Conservation (phyloP, 164 flowering plant species). For the Stephania japonica region DNA sequence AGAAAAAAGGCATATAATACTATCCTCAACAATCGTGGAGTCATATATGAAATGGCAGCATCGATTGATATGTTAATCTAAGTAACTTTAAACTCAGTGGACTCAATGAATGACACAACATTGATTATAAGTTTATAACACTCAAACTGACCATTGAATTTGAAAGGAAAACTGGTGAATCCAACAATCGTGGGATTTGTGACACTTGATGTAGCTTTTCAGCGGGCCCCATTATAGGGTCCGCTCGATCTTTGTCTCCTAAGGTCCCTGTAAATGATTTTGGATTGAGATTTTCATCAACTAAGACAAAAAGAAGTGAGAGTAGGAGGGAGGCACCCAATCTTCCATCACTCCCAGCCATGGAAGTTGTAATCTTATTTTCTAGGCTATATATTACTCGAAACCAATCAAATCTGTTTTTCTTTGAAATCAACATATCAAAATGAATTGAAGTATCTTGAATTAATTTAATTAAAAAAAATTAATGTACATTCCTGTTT, state of each 20-base stretch:
- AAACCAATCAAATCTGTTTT: neutral
- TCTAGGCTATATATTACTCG: neutral
- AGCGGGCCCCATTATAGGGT: conserved; percentile 15
- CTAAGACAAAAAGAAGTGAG: conserved; percentile 38
- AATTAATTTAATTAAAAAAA: no score
- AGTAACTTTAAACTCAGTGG: neutral
- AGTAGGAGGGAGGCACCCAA: conserved; percentile 57
- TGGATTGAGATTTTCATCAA: conserved; percentile 35
- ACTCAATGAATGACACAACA: neutral
- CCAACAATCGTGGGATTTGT: conserved; percentile 53
- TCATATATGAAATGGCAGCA: neutral
- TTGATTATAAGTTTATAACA: no score
- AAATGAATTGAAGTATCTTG: conserved; percentile 2
- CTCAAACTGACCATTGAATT: conserved; percentile 62
- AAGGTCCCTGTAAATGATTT: conserved; percentile 24
- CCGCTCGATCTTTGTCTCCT: conserved; percentile 22
- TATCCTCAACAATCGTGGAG: no score
- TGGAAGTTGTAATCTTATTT: conserved; percentile 14
- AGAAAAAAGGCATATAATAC: no score
- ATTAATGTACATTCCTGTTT: no score
- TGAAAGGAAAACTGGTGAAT: conserved; percentile 84
- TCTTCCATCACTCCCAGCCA: conserved; percentile 68
- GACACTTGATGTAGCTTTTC: conserved; percentile 16
- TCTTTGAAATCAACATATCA: neutral
- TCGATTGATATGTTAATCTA: neutral